Base-by-base conservation (phyloP, 805 yeast genomes). In the Saccharomycopsis fibuligera region DNA sequence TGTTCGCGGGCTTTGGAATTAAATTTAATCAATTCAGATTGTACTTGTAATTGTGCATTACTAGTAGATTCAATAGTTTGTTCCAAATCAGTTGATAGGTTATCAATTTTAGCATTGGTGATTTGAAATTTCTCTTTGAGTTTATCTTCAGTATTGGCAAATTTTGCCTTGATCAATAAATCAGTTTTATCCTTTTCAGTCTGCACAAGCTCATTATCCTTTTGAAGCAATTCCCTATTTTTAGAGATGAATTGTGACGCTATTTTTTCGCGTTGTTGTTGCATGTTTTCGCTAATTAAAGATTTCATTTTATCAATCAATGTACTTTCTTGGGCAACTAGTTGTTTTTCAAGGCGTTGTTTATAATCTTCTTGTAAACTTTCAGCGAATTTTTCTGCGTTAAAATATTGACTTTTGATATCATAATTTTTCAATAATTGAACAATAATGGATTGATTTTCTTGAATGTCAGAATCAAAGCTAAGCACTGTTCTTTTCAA, bases 281-380 rank as follows among this genome's bases (percentile, higher is more conserved):
- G 25, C 37, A 24, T 51, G 25, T 44, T 35, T 12, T 50, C 48
- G 22, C 29, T 23, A n/a, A 39, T 25, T 12, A 40, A 10, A n/a
- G 21, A 21, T 12, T 40, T 24, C 22, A 51, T 36, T 27, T 47
- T 43, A 1, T 35, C 40, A 5, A 41, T 44, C n/a, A 62, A 44
- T 16, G 45, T 49, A 17, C 44, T 23, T 9, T 47, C 51, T 37
- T 60, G 52, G 1, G 54, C 55, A 24, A 41, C 47, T 4, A 61
- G 38, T 12, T 49, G 41, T 1, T 44, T 40, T 12, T 57, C 49
- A 21, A 62, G 47, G 19, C 51, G 53, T 6, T 50, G 44, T 3
- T 48, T 48, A 16, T 35, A 41, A 24, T 50, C 50, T 16, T 46
- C 25, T 4, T 3, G n/a, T 30, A 47, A 25, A 12, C n/a, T 16